phyloP scores from a whole-genome alignment of 305 asterid genomes.

The Salvia sclarea region DNA sequence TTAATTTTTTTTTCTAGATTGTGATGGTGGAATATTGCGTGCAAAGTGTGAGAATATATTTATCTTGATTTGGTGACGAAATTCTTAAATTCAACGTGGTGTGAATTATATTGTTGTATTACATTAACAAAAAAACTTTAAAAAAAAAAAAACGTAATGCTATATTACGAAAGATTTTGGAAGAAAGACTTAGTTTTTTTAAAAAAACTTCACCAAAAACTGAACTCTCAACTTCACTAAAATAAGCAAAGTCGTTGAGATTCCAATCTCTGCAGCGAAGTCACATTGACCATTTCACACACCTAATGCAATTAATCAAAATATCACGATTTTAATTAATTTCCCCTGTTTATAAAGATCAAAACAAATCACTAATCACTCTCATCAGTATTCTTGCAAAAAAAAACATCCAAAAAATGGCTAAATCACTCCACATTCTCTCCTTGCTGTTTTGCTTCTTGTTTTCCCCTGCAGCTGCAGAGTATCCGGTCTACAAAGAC shows the following conservation, averaged over 20 bases:
- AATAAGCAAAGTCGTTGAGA: not conserved
- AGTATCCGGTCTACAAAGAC: constrained; percentile 8
- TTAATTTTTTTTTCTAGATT: not conserved
- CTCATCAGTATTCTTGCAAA: not conserved
- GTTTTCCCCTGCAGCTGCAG: not conserved
- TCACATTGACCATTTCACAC: not conserved
- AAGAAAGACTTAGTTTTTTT: not conserved
- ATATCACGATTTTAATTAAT: too few species aligned
- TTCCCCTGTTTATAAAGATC: too few species aligned
- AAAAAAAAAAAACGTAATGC: not conserved
- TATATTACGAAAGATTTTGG: not conserved
- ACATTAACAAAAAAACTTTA: not conserved
- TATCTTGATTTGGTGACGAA: not conserved
- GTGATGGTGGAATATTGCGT: not conserved
- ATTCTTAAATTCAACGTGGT: not conserved
- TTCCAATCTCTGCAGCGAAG: not conserved
- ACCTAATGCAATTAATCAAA: not conserved
- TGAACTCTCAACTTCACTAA: not conserved
- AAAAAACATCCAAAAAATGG: not conserved
- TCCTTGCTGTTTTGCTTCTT: not conserved
- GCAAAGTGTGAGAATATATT: not conserved
- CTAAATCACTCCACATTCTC: not conserved
- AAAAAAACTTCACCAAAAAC: too few species aligned
- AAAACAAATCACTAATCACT: too few species aligned
- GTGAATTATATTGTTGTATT: not conserved